These are phyloP conservation scores for Metschnikowia hibisci DNA, from an alignment of 805 yeast genomes.

Conservation along the genomic window DNA sequence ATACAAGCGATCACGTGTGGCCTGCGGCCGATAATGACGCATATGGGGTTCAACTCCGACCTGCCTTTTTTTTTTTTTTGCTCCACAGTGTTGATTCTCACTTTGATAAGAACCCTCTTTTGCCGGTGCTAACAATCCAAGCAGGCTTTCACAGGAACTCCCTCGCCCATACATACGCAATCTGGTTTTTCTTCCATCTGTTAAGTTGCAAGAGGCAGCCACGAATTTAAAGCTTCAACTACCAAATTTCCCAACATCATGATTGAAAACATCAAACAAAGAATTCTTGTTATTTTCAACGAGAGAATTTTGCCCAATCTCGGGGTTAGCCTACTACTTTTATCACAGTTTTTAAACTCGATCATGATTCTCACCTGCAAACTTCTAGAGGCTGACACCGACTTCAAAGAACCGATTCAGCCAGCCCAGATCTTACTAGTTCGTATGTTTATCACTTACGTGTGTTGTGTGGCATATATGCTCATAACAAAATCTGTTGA, in stretches of 20 bases:
- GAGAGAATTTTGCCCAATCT: constrained; percentile 13
- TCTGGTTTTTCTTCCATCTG: too few species aligned
- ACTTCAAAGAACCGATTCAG: constrained; percentile 56
- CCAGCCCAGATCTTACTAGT: constrained; percentile 76
- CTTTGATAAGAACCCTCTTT: too few species aligned
- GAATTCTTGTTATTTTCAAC: constrained; percentile 3
- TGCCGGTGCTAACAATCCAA: too few species aligned
- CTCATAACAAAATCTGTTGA: constrained; percentile 44
- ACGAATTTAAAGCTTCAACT: too few species aligned
- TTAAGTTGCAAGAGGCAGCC: too few species aligned
- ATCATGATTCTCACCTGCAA: constrained; percentile 74
- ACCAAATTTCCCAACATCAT: not conserved
- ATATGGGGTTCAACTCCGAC: not conserved
- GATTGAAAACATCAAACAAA: constrained; percentile 4
- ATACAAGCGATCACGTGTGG: not conserved
- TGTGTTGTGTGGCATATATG: constrained; percentile 57
- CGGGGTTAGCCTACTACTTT: constrained; percentile 56
- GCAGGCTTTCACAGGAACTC: too few species aligned
- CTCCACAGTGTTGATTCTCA: not conserved
- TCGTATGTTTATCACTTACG: constrained; percentile 70
- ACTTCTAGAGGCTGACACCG: constrained; percentile 63
- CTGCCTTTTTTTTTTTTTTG: not conserved
- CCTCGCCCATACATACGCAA: too few species aligned
- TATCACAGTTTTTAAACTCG: constrained; percentile 71
- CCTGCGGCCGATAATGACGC: constrained; percentile 1